Evolutionary conservation across 1,284 basidiomycete species (phyloP), one percentile per base, ranked within the genome.

Genomic region (Agroathelia rolfsii): DNA sequence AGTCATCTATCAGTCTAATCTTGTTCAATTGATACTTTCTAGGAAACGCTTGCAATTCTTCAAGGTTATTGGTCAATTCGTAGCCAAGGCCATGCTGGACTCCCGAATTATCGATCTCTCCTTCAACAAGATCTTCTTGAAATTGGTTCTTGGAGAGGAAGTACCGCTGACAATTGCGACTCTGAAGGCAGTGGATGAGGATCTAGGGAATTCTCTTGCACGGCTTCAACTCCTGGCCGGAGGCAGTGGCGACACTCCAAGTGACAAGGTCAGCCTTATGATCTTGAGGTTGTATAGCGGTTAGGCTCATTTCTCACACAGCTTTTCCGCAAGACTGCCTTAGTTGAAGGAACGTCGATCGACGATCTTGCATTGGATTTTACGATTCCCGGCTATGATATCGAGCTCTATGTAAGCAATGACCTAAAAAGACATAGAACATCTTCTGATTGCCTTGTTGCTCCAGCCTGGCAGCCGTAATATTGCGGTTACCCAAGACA

Each of bases 21-120:
- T 24, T 34, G n/a, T 35, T 34, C 18, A 20, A 39, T 22, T 38
- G 31, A 18, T 38, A 22, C 39, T 41, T 23, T 10, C 8, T 43
- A 82, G 79, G 47, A 84, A 84, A 64, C 70, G 78, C 20, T 77
- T 83, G 4, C 78, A 87, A 46, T 74, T 93, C 34, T 84, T 94
- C 59, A 76, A 80, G 34, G 82, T 94, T 13, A 78, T 98, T 25
- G 95, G 95, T 4, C 86, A 95, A 52, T 96, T 98, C 53, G 79
- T 96, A n/a, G 95, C 93, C 21, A 95, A 97, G 61, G 90, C 93
- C 2, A 78, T 98, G 66, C 66, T 98, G 29, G 95, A 99, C 58
- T 95, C 92, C 15, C 75, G 95, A 24, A 97, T 98, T 53, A 93
- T 98, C 55, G 95, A 98, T 56, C 66, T 97, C 47, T 81, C 87